Base-by-base conservation (phyloP, 1,139 yeast genomes). In the Taphrina betulina region DNA sequence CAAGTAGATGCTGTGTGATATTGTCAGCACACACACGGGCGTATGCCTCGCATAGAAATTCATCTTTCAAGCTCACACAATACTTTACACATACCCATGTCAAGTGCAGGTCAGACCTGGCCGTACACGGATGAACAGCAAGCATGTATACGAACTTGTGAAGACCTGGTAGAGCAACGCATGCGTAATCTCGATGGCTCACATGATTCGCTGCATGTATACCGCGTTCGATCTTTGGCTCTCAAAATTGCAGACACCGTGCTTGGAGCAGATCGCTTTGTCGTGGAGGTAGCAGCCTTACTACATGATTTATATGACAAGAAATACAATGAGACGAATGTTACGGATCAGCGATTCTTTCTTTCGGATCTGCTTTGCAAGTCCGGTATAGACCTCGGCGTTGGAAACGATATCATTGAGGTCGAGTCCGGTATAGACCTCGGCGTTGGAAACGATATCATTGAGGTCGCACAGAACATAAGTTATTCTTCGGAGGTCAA, bases 231-330 rank as follows among this genome's bases (percentile, higher is more conserved):
- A 10, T 12, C 19, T 3, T 20, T 38, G 34, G 44, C 54, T n/a
- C 34, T 52, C 14, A 14, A 5, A 14, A 40, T 52, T 20, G 59
- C 48, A 3, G 35, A 33, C 20, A 26, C 12, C 8, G 10, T 12
- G 31, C 10, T 26, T 26, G 7, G 10, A 26, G 33, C 63, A 7
- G 69, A 70, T 57, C 20, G 44, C 41, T 57, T 62, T 23, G 68
- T 69, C 3, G 73, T 71, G 1, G 69, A 69, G 57, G 61, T 71
- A 14, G 72, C 68, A 0, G 74, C 74, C 1, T 61, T 71, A 37
- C 66, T 69, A 50, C 74, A 71, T 58, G 74, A 71, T 57, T 62
- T 70, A 37, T 64, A 66, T 20, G 74, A 71, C 56, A 70, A 69
- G 64, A 71, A 71, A 61, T 71, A 70, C 60, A 61, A 58, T 14